Evolutionary conservation across 2,329 filamentous ascomycete species (phyloP), one percentile per base, ranked within the genome.

Genomic region (Fusarium sp.): DNA sequence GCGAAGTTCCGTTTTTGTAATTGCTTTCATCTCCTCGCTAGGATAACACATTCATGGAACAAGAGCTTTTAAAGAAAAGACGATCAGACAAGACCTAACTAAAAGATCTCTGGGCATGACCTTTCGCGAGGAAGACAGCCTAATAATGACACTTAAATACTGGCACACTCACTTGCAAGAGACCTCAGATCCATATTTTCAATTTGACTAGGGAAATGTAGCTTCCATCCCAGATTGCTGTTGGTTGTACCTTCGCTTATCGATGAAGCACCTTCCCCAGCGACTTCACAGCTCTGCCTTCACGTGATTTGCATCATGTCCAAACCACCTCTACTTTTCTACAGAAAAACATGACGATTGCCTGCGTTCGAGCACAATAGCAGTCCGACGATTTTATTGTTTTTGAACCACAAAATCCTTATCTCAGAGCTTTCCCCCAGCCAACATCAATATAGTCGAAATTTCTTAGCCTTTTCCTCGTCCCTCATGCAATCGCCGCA

Each of bases 221-320:
- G 48, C n/a, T 24, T 24, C 8, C 17, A 36, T 38, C 22, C 17
- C 54, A 57, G 41, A 26, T 71, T 67, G 48, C n/a, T 36, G 47
- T 30, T 48, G 55, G 66, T 56, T 62, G 55, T n/a, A 30, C 47
- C 36, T 60, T 45, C 28, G 45, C 45, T 62, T 58, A 48, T 56
- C 47, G 38, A 50, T 38, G 20, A 66, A 41, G 38, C 28, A 15
- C n/a, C 47, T 42, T 48, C 41, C 45, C 47, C 58, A 59, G 62
- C n/a, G 69, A 57, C 55, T 62, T 51, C 24, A 36, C 36, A 54
- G 36, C 36, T 35, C 41, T 48, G 17, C 41, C 53, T 66, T 63
- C 72, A 74, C 72, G 72, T 74, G 72, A 74, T 73, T 57, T 45
- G 22, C 30, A 66, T 75, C 53, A 61, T 58, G 60, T 24, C 30